Percentiles rank a stretch among this genome's conserved stretches.
Conservation (phyloP, 1,284 basidiomycete genomes). For the Kalmanozyma brasiliensis region DNA sequence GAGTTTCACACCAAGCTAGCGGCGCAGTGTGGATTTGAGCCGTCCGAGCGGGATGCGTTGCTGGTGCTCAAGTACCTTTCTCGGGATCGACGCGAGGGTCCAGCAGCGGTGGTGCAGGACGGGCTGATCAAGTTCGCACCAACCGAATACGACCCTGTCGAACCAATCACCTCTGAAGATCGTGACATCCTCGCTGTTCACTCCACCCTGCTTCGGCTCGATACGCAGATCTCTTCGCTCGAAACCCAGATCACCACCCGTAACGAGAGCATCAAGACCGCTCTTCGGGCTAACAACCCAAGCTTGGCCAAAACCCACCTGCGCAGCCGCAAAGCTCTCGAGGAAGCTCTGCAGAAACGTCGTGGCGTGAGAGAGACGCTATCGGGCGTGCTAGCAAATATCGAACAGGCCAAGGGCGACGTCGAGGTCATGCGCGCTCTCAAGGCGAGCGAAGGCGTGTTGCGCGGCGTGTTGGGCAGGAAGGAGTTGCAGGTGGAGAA, state of each 20-base stretch:
- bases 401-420: constrained; percentile 88
- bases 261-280: constrained; percentile 73
- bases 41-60: constrained; percentile 75
- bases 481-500: constrained; percentile 73
- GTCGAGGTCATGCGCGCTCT: constrained; percentile 90
- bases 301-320: constrained; percentile 79
- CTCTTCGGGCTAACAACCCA: constrained; percentile 78
- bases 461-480: constrained; percentile 80
- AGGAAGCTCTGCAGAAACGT: constrained; percentile 81
- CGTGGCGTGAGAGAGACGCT: constrained; percentile 79
- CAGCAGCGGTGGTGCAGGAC: constrained; percentile 75
- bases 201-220: constrained; percentile 75
- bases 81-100: constrained; percentile 74
- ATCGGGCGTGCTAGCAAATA: constrained; percentile 79
- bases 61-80: constrained; percentile 81
- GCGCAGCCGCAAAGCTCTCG: constrained; percentile 80
- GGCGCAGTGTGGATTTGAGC: constrained; percentile 21
- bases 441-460: constrained; percentile 80
- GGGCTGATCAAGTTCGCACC: constrained; percentile 69
- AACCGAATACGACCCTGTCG: background rate
- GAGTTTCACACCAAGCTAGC: constrained; percentile 18
- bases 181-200: constrained; percentile 79
- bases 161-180: constrained; percentile 76
- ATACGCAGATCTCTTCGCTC: constrained; percentile 76
- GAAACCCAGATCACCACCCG: constrained; percentile 78